phyloP scores from a whole-genome alignment of 805 yeast species.

The Ogataea salicorniae region DNA sequence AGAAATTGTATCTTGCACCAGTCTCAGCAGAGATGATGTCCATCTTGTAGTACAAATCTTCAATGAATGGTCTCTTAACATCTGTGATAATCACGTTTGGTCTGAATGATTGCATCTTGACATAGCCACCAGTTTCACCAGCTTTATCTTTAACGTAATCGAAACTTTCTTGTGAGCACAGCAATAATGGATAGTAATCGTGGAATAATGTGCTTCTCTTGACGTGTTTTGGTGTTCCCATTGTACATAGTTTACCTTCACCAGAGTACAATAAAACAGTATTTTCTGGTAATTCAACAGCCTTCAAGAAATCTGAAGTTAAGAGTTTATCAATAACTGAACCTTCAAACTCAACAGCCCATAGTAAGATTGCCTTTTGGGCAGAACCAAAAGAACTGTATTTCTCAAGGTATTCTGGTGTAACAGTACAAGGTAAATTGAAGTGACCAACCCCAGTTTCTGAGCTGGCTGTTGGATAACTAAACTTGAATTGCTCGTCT shows the following conservation, averaged over 20 bases:
- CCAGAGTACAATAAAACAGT: conserved; percentile 21
- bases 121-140: conserved; percentile 11
- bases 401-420: conserved; percentile 12
- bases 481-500: conserved; percentile 15
- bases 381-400: conserved; percentile 11
- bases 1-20: conserved; percentile 12
- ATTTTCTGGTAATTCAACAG: conserved; percentile 16
- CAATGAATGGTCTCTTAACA: conserved; percentile 20
- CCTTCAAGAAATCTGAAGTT: conserved; percentile 13
- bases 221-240: conserved; percentile 20
- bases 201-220: conserved; percentile 25
- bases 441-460: conserved; percentile 2
- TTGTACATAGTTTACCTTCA: conserved; percentile 24
- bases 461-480: conserved; percentile 6
- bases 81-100: conserved; percentile 24
- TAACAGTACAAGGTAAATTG: conserved; percentile 17
- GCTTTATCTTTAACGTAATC: conserved; percentile 8
- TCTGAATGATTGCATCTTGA: conserved; percentile 21
- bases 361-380: conserved; percentile 10
- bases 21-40: conserved; percentile 10
- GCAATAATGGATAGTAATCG: conserved; percentile 27
- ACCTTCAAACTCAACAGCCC: conserved; percentile 18
- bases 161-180: conserved; percentile 22
- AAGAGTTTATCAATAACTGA: conserved; percentile 19
- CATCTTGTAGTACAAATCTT: conserved; percentile 25